Percentiles rank a stretch among this genome's conserved stretches.
Evolutionary conservation across 2,329 filamentous ascomycete genomes (phyloP).

Genomic region (Nemania sp.): DNA sequence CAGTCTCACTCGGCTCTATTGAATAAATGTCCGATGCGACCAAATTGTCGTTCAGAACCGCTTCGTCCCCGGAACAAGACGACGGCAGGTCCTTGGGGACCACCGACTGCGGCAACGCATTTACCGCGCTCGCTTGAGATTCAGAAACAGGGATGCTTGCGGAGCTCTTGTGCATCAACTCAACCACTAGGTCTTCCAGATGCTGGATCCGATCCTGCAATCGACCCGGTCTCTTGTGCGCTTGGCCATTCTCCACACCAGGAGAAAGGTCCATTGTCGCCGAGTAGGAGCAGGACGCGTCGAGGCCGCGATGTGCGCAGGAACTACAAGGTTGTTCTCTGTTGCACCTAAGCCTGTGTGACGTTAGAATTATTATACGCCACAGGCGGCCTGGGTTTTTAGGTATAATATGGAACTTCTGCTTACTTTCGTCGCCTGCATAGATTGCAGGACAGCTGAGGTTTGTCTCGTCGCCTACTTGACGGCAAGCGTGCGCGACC

Average conservation of each 20-base stretch:
- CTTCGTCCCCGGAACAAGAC: not conserved
- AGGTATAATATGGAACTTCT: not conserved
- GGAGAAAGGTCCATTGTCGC: constrained; percentile 6
- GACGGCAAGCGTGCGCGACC: constrained; percentile 20
- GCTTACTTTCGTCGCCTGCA: constrained; percentile 41
- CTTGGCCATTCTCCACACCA: constrained; percentile 15
- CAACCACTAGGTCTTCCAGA: constrained; percentile 40
- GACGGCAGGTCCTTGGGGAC: not conserved
- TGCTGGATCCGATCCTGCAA: constrained; percentile 36
- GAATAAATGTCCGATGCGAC: constrained; percentile 39
- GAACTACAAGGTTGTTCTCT: constrained; percentile 31
- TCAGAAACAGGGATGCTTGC: not conserved
- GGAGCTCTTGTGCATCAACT: constrained; percentile 34
- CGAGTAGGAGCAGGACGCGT: constrained; percentile 31
- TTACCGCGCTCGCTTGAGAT: not conserved
- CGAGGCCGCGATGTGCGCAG: constrained; percentile 23
- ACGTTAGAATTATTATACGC: not conserved
- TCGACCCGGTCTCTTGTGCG: not conserved
- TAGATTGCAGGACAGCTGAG: constrained; percentile 39
- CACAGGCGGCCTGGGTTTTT: not conserved
- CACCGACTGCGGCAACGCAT: not conserved
- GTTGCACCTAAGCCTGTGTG: constrained; percentile 29
- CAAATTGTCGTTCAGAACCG: not conserved
- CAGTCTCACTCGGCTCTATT: constrained; percentile 36
- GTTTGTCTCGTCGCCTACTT: constrained; percentile 39